These are phyloP conservation scores for Globisporangium nodosum DNA, from an alignment of 352 stramenopile species.

Conservation along the genomic window DNA sequence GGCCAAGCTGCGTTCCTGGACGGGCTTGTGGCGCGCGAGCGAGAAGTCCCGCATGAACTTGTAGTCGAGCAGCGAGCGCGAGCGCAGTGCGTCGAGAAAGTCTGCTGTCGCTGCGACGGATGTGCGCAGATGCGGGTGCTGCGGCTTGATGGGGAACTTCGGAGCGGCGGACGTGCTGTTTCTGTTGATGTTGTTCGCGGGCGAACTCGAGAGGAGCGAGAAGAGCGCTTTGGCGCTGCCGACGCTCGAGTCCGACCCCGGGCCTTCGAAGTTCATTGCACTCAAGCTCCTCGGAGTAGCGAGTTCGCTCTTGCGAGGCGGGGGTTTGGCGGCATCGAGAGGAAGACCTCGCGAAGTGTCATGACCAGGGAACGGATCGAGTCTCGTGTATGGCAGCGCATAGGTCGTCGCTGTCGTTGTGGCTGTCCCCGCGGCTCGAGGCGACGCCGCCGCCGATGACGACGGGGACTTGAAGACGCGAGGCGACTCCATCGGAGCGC, in stretches of 20 bases:
- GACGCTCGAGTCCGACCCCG: not conserved
- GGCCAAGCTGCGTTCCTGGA: conserved; percentile 33
- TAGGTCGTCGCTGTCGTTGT: not conserved
- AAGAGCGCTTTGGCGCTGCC: conserved; percentile 1
- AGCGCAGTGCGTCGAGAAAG: conserved; percentile 31
- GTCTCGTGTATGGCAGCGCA: conserved; percentile 8
- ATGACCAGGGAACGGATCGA: conserved; percentile 6
- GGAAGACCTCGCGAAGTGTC: not conserved
- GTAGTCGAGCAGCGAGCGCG: conserved; percentile 40
- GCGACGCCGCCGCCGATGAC: not conserved
- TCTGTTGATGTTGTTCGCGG: not conserved
- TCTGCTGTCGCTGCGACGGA: conserved; percentile 7
- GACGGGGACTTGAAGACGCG: conserved; percentile 5
- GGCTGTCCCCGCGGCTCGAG: not conserved
- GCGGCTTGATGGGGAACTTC: conserved; percentile 12
- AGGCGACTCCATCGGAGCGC: not conserved
- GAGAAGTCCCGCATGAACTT: conserved; percentile 52
- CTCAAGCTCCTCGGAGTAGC: conserved; percentile 8
- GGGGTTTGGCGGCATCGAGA: not conserved
- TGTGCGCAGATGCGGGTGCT: conserved; percentile 9
- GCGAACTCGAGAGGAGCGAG: conserved; percentile 2
- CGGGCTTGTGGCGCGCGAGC: conserved; percentile 26
- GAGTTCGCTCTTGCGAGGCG: not conserved
- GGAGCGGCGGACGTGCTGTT: not conserved
- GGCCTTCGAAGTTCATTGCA: conserved; percentile 4